Percentiles rank a stretch among this genome's conserved stretches.
Conservation (phyloP, 345 rosid species). For the Carallia brachiata region DNA sequence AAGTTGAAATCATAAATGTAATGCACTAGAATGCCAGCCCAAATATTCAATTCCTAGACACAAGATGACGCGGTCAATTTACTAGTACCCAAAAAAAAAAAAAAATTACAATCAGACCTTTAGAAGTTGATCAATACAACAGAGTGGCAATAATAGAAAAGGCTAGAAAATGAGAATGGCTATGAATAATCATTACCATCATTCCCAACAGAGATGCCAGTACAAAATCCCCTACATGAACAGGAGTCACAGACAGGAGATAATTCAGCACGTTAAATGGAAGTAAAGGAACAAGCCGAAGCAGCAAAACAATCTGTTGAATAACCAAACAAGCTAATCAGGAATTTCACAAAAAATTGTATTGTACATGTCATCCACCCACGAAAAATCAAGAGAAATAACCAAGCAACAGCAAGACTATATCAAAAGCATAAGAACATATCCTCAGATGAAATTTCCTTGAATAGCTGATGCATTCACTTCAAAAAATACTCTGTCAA, state of each 20-base stretch:
- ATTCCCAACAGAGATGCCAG: constrained; percentile 58
- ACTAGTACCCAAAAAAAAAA: too few relatives aligned
- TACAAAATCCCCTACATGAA: constrained; percentile 45
- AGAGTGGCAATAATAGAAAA: too few relatives aligned
- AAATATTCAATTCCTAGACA: too few relatives aligned
- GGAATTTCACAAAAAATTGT: background rate
- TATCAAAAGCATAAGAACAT: background rate
- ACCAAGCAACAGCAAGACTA: background rate
- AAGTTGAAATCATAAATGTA: too few relatives aligned
- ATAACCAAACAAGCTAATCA: constrained; percentile 15
- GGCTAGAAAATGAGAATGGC: too few relatives aligned
- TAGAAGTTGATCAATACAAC: too few relatives aligned
- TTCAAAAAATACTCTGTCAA: background rate
- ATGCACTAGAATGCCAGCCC: too few relatives aligned
- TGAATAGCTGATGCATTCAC: background rate
- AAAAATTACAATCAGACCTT: too few relatives aligned
- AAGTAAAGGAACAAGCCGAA: constrained; percentile 55
- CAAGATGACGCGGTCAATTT: too few relatives aligned
- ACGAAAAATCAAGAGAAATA: background rate
- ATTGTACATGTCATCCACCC: too few relatives aligned
- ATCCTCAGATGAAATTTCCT: background rate
- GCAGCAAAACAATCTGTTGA: constrained; percentile 54
- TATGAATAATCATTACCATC: constrained; percentile 39
- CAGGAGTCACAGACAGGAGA: constrained; percentile 56
- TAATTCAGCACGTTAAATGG: constrained; percentile 61